Evolutionary conservation across 1,139 yeast species (phyloP).

Genomic region (Petasospora fabianii): DNA sequence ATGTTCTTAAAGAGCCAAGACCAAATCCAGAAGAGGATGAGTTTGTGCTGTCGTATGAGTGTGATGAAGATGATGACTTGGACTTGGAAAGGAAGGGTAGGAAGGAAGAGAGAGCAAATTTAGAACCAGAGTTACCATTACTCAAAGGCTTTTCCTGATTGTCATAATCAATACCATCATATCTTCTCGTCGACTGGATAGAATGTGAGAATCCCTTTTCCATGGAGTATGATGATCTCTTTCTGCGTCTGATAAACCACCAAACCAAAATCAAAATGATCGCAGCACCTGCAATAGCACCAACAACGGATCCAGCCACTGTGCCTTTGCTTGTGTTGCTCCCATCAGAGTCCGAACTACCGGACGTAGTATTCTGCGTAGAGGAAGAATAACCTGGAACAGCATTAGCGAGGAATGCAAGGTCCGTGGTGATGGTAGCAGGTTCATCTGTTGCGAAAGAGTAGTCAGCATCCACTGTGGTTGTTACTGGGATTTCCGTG

Average conservation of each 20-base stretch:
- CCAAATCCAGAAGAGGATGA: slow-evolving; percentile 10
- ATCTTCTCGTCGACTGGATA: slow-evolving; percentile 23
- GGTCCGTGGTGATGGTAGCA: slow-evolving; percentile 33
- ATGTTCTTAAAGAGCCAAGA: slow-evolving; percentile 13
- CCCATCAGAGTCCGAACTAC: not conserved
- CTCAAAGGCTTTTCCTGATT: not conserved
- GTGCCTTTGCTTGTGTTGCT: slow-evolving; percentile 27
- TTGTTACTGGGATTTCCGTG: slow-evolving; percentile 34
- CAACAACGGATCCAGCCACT: slow-evolving; percentile 44
- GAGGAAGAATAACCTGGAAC: slow-evolving; percentile 21
- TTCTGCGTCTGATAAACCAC: slow-evolving; percentile 20
- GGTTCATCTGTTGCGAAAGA: slow-evolving; percentile 25
- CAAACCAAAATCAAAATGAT: slow-evolving; percentile 25
- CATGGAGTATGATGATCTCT: slow-evolving; percentile 1
- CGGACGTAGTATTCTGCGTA: not conserved
- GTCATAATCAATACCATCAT: slow-evolving; percentile 3
- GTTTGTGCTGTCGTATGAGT: slow-evolving; percentile 6
- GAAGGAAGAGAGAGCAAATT: slow-evolving; percentile 1
- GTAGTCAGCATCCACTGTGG: slow-evolving; percentile 27
- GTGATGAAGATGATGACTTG: slow-evolving; percentile 4
- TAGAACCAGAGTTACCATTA: not conserved
- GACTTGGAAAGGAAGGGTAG: slow-evolving; percentile 5
- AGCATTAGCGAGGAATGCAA: slow-evolving; percentile 19
- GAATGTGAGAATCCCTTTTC: slow-evolving; percentile 26
- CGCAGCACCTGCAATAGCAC: slow-evolving; percentile 37